Percentiles rank a stretch among this genome's conserved stretches.
Conservation (phyloP, 139 green algal species). For the Chlamydomonas schloesseri region DNA sequence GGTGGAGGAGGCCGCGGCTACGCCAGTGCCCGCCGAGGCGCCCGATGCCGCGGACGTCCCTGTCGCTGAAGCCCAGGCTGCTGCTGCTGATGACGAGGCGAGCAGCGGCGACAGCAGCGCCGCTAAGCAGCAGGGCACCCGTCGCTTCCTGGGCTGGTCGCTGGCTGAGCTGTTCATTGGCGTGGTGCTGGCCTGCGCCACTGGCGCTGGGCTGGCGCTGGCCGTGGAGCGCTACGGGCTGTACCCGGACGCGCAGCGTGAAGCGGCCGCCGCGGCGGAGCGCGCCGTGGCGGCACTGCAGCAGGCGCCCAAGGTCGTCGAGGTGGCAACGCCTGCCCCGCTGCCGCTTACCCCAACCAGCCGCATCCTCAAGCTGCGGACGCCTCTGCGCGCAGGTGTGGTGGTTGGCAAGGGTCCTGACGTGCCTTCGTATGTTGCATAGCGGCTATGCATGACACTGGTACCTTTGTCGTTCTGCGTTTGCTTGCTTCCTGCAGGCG, state of each 20-base stretch:
- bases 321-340: too few species aligned
- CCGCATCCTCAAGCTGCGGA: background rate
- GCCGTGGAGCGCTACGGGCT: background rate
- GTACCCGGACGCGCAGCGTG: too few species aligned
- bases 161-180: background rate
- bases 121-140: background rate
- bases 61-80: background rate
- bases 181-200: background rate
- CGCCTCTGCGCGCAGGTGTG: background rate
- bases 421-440: too few species aligned
- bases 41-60: background rate
- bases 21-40: background rate
- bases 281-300: too few species aligned
- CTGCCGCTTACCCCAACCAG: background rate
- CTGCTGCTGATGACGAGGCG: background rate
- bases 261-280: too few species aligned
- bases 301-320: too few species aligned
- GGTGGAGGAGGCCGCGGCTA: background rate
- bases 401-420: too few species aligned
- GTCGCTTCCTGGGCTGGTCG: background rate
- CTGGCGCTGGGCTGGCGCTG: background rate
- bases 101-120: background rate
- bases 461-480: too few species aligned
- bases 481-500: too few species aligned
- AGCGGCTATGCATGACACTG: too few species aligned